Evolutionary conservation across 345 rosid genomes (phyloP).

Genomic region (Lepidium didymum): DNA sequence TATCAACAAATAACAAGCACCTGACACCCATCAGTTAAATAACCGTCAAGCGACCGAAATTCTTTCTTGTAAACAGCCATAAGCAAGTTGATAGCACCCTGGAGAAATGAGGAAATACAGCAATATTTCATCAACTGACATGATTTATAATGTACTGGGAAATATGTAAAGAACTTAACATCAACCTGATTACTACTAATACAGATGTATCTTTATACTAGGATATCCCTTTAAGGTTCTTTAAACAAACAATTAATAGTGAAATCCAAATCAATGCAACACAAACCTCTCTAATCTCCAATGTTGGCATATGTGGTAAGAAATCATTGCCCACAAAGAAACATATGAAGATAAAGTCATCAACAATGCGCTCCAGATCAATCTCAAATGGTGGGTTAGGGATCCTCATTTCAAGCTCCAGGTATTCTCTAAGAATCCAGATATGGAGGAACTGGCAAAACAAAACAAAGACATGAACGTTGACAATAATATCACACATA

Average conservation of each 20-base stretch:
- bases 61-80: slow-evolving; percentile 94
- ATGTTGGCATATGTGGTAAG: slow-evolving; percentile 96
- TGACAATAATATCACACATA: not conserved
- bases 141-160: not conserved
- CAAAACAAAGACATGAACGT: slow-evolving; percentile 3
- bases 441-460: slow-evolving; percentile 73
- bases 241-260: not conserved
- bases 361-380: slow-evolving; percentile 85
- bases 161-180: not conserved
- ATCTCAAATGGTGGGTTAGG: slow-evolving; percentile 63
- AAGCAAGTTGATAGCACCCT: slow-evolving; percentile 98
- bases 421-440: slow-evolving; percentile 92
- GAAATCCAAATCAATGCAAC: not conserved
- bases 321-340: slow-evolving; percentile 99
- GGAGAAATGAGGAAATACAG: slow-evolving; percentile 22
- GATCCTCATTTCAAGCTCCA: slow-evolving; percentile 74
- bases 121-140: not conserved
- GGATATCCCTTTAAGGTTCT: not conserved
- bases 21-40: slow-evolving; percentile 81
- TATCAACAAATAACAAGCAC: slow-evolving; percentile 30
- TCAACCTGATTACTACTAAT: not conserved
- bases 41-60: slow-evolving; percentile 65
- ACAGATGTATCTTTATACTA: not conserved
- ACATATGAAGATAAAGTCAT: slow-evolving; percentile 97
- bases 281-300: slow-evolving; percentile 98